A percentile compares a stretch with the other conserved stretches of the same genome.
phyloP scores from a whole-genome alignment of 495 filamentous ascomycete species.

The Amorphotheca resinae region DNA sequence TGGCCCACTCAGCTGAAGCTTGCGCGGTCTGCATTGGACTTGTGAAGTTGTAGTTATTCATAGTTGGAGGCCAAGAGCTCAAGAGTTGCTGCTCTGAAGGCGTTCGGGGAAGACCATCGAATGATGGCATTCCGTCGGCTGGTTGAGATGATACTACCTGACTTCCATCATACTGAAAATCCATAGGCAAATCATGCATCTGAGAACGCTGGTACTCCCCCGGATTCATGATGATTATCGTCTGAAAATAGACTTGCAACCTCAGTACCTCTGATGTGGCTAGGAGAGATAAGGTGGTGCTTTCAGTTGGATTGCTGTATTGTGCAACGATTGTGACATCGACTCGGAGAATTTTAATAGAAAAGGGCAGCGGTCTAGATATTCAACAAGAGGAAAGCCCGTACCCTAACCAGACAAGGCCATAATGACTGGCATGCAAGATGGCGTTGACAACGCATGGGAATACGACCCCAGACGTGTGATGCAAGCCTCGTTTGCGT shows the following conservation, averaged over 20 bases:
- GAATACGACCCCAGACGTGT: slow-evolving; percentile 14
- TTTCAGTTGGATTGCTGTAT: slow-evolving; percentile 14
- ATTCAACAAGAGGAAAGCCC: slow-evolving; percentile 13
- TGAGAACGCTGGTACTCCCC: slow-evolving; percentile 12
- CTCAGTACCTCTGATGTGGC: slow-evolving; percentile 9
- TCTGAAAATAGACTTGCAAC: slow-evolving; percentile 1
- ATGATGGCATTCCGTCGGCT: slow-evolving; percentile 5
- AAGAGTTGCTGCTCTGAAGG: slow-evolving; percentile 12
- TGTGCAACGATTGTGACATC: slow-evolving; percentile 11
- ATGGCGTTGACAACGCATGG: slow-evolving; percentile 20
- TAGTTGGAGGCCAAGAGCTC: slow-evolving; percentile 1
- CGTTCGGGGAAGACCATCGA: slow-evolving; percentile 15
- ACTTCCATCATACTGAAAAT: slow-evolving; percentile 11
- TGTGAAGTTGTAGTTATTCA: slow-evolving; percentile 5
- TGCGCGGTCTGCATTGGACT: slow-evolving; percentile 12
- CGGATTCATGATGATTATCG: slow-evolving; percentile 13
- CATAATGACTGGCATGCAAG: slow-evolving; percentile 15
- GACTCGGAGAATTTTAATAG: slow-evolving; percentile 14
- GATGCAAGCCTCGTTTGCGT: slow-evolving; percentile 18
- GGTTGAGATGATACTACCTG: slow-evolving; percentile 3
- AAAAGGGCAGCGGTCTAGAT: slow-evolving; percentile 20
- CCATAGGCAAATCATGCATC: slow-evolving; percentile 8
- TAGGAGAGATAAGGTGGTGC: slow-evolving; percentile 9
- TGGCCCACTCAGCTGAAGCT: slow-evolving; percentile 10
- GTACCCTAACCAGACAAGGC: slow-evolving; percentile 9